Base-by-base conservation (phyloP, 2,329 filamentous ascomycete species). In the Scolecobasidium constrictum region DNA sequence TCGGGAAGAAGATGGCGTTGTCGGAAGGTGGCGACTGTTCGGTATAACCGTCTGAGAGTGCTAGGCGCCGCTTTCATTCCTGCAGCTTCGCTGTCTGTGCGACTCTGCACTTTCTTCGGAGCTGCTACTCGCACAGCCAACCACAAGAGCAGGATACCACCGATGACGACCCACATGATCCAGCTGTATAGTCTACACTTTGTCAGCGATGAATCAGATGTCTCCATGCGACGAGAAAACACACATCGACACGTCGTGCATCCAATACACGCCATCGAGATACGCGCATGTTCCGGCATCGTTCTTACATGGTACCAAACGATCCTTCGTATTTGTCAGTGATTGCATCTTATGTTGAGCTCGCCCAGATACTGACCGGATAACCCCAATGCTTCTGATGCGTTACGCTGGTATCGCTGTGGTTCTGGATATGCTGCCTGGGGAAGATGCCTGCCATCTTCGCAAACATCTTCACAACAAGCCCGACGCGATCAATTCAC, bases 1-100 rank as follows among this genome's bases (percentile, higher is more conserved):
- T 84, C 79, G 0, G 76, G 75, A 2, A 86, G 70, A 3, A 86
- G 64, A 50, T 72, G 69, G 21, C 62, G 66, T 15, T 75, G 66
- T 12, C 59, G 53, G 3, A 61, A 54, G 0, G 72, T 59, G 12
- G 60, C 53, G 15, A 68, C 44, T 3, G 72, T 59, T 18, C 52
- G 52, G 31, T 53, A 49, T 3, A 54, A 46, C 38, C 57, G 52
- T 23, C 57, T 49, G 4, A 56, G 19, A 12, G 50, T 47, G 34
- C 50, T 51, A 35, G 48, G 50, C 39, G 49, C 57, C 47, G 39
- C 46, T 18, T 48, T 49, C 43, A 22, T 45, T 7, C 53, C 52
- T 22, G 47, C 33, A 48, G 43, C 47, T 57, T 52, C 19, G 48
- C 50, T 26, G 49, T 44, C 20, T 38, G 15, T 43, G 40, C 7